Conservation (phyloP, 2,329 filamentous ascomycete species). For the Ceratocystis huliohia region DNA sequence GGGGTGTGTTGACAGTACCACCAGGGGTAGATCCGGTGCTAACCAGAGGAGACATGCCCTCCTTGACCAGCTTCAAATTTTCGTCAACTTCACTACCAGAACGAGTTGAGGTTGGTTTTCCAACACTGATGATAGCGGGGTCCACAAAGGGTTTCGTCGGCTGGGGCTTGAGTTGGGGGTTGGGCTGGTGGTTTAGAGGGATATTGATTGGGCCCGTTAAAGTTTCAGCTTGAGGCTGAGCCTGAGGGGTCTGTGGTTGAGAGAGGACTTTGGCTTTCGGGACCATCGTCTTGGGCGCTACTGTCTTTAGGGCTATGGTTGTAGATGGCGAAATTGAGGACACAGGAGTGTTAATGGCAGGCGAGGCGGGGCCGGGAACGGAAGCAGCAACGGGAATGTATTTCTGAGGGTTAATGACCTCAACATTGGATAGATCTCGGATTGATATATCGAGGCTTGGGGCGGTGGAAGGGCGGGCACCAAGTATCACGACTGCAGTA, state of each 20-base stretch:
- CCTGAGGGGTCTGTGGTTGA: neutral
- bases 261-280: neutral
- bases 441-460: constrained; percentile 29
- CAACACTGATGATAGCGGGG: constrained; percentile 67
- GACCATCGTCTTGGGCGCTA: neutral
- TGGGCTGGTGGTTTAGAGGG: neutral
- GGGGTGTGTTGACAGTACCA: neutral
- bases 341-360: constrained; percentile 21
- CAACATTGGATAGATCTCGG: constrained; percentile 34
- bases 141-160: constrained; percentile 47
- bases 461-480: constrained; percentile 2
- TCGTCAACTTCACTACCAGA: constrained; percentile 16
- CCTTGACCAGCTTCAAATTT: constrained; percentile 1
- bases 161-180: neutral
- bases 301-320: neutral
- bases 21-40: neutral
- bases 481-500: constrained; percentile 8
- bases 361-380: constrained; percentile 22
- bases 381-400: constrained; percentile 24
- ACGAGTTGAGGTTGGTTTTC: constrained; percentile 13
- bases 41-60: neutral
- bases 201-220: neutral
- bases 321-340: constrained; percentile 27
- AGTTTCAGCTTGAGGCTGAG: neutral
- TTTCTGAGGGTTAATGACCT: constrained; percentile 26